These are phyloP conservation scores for Pythium periplocum DNA, from an alignment of 352 stramenopile genomes.

Conservation along the genomic window DNA sequence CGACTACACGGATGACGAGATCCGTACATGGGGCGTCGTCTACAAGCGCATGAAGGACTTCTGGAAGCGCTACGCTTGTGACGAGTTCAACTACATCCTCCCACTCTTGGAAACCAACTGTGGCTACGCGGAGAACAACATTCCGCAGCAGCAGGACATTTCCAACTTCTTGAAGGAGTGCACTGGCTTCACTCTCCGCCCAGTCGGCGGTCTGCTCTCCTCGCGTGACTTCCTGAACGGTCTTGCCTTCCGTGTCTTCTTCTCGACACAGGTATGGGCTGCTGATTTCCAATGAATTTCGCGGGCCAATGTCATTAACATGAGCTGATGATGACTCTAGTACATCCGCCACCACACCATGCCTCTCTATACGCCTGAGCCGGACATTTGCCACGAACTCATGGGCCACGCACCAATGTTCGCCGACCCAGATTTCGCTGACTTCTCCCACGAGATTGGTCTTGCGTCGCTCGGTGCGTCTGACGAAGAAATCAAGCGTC, in stretches of 20 bases:
- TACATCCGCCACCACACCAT: slow-evolving; percentile 94
- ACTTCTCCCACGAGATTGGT: slow-evolving; percentile 97
- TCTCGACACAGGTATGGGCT: slow-evolving; percentile 87
- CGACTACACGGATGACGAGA: slow-evolving; percentile 94
- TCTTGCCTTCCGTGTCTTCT: slow-evolving; percentile 97
- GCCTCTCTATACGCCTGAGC: slow-evolving; percentile 97
- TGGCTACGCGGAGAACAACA: slow-evolving; percentile 91
- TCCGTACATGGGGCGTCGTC: slow-evolving; percentile 89
- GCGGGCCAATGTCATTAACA: background rate
- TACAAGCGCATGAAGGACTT: slow-evolving; percentile 93
- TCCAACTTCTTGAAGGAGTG: slow-evolving; percentile 92
- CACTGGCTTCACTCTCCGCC: slow-evolving; percentile 90
- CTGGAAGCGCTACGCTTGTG: slow-evolving; percentile 93
- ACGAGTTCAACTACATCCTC: slow-evolving; percentile 96
- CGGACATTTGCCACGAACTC: slow-evolving; percentile 97
- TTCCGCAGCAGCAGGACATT: slow-evolving; percentile 94
- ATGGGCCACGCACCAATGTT: slow-evolving; percentile 97
- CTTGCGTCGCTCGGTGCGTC: slow-evolving; percentile 93
- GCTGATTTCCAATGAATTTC: background rate
- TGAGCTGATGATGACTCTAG: slow-evolving; percentile 21
- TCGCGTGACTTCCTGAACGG: slow-evolving; percentile 97
- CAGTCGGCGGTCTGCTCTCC: slow-evolving; percentile 94
- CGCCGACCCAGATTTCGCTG: slow-evolving; percentile 95
- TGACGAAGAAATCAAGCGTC: slow-evolving; percentile 92
- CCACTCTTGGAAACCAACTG: slow-evolving; percentile 93